Percentiles rank a stretch among this genome's conserved stretches.
Evolutionary conservation across 345 rosid genomes (phyloP).

Genomic region (Eucalyptus brandiana): DNA sequence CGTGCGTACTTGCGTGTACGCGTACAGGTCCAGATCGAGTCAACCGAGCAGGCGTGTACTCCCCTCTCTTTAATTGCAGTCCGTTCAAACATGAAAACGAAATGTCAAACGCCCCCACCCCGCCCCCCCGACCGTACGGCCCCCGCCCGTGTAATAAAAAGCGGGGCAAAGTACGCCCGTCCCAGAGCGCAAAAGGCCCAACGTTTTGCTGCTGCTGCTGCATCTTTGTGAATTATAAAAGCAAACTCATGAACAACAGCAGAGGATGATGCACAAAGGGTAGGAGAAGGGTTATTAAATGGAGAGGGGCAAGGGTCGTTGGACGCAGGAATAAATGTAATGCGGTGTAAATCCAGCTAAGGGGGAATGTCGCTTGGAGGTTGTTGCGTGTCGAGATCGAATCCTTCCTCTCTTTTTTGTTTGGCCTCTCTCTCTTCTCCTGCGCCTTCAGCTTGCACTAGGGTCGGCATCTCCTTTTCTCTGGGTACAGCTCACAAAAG

Average conservation of each 20-base stretch:
- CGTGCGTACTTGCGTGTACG: background rate
- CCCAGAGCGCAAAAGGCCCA: background rate
- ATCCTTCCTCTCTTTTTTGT: background rate
- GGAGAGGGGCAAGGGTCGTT: background rate
- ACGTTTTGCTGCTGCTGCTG: background rate
- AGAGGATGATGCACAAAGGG: background rate
- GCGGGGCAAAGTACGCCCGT: background rate
- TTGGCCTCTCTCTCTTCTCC: background rate
- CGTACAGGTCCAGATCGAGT: background rate
- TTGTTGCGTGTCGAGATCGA: background rate
- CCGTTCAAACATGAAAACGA: background rate
- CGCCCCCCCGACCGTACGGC: background rate
- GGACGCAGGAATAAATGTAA: background rate
- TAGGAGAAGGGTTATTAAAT: background rate
- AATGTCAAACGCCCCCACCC: background rate
- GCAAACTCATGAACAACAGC: background rate
- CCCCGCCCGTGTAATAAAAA: background rate
- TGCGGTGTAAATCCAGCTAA: background rate
- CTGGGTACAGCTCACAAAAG: background rate
- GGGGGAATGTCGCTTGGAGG: background rate
- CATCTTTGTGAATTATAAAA: background rate
- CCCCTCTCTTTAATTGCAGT: background rate
- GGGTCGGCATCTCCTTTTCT: background rate
- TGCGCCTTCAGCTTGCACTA: background rate
- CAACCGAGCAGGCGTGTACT: background rate